These are phyloP conservation scores for Marvania coccoides DNA, from an alignment of 139 green algal genomes.

Conservation along the genomic window DNA sequence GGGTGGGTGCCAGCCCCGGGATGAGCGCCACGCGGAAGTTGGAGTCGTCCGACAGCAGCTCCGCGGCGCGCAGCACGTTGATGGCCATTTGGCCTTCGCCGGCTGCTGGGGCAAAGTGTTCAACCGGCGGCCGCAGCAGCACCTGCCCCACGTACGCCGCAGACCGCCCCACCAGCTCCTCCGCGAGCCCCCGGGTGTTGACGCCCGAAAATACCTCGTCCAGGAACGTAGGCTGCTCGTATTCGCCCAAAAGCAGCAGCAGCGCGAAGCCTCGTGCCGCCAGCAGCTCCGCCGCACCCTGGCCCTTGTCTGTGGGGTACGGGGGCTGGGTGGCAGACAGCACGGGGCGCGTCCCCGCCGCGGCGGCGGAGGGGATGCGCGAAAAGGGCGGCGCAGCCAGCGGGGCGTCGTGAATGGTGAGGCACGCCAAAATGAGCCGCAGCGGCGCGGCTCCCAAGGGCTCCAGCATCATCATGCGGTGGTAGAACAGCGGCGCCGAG, in stretches of 20 bases:
- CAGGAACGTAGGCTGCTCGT: conserved; percentile 10
- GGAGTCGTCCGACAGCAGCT: conserved; percentile 34
- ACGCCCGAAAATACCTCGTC: not conserved
- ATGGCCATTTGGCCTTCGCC: conserved; percentile 30
- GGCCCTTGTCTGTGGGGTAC: conserved; percentile 11
- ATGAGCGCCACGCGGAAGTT: conserved; percentile 24
- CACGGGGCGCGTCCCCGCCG: not conserved
- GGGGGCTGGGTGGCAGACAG: conserved; percentile 7
- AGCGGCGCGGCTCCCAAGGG: conserved; percentile 15
- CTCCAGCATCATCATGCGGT: conserved; percentile 30
- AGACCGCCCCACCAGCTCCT: conserved; percentile 9
- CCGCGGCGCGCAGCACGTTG: conserved; percentile 24
- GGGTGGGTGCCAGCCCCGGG: conserved; percentile 1
- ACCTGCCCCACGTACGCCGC: conserved; percentile 17
- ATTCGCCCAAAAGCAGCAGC: conserved; percentile 26
- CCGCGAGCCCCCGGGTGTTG: conserved; percentile 1
- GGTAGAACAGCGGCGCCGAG: conserved; percentile 29
- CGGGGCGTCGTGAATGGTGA: conserved; percentile 23
- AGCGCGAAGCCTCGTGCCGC: conserved; percentile 20
- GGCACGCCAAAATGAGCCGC: conserved; percentile 17
- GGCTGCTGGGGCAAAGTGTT: not conserved
- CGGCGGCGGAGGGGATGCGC: conserved; percentile 3
- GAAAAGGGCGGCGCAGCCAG: conserved; percentile 25
- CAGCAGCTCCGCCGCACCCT: conserved; percentile 29
- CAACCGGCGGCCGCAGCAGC: conserved; percentile 19